These are phyloP conservation scores for Novymonas esmeraldas DNA, from an alignment of 208 protist species.

Conservation along the genomic window DNA sequence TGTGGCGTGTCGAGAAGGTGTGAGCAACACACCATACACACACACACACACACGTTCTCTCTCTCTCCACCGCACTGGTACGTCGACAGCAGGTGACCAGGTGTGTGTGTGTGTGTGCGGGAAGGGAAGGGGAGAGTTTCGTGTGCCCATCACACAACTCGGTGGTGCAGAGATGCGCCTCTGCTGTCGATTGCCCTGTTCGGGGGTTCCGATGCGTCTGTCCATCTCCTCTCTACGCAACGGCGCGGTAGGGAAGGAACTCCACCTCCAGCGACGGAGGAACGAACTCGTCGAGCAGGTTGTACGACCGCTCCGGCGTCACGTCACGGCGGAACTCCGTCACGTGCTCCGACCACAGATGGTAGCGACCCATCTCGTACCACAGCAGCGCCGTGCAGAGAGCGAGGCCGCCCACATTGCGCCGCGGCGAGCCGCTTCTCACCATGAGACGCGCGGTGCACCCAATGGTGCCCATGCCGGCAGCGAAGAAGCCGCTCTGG, in stretches of 20 bases:
- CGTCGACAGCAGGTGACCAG: too few species aligned
- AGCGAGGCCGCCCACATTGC: slow-evolving; percentile 40
- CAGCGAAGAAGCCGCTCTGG: slow-evolving; percentile 84
- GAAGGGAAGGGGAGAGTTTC: not conserved
- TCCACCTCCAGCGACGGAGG: slow-evolving; percentile 42
- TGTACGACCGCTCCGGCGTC: slow-evolving; percentile 62
- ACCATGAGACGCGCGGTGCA: slow-evolving; percentile 57
- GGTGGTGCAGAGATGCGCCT: too few species aligned
- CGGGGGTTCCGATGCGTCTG: not conserved
- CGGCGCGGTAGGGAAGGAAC: slow-evolving; percentile 37
- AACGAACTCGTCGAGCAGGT: slow-evolving; percentile 79
- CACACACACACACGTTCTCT: not conserved
- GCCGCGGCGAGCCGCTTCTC: slow-evolving; percentile 34
- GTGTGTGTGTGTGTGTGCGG: too few species aligned
- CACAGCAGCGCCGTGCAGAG: slow-evolving; percentile 69
- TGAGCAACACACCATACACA: not conserved
- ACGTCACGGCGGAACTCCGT: slow-evolving; percentile 66
- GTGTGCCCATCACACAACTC: not conserved
- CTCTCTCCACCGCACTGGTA: too few species aligned
- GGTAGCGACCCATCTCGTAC: slow-evolving; percentile 87
- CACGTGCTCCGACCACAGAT: slow-evolving; percentile 78
- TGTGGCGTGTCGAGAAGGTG: too few species aligned
- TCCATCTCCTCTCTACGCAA: not conserved
- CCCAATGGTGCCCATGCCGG: slow-evolving; percentile 74
- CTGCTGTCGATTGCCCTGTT: not conserved